Evolutionary conservation across 257 asterid species (phyloP).

Genomic region (Jaltomata sinuosa): DNA sequence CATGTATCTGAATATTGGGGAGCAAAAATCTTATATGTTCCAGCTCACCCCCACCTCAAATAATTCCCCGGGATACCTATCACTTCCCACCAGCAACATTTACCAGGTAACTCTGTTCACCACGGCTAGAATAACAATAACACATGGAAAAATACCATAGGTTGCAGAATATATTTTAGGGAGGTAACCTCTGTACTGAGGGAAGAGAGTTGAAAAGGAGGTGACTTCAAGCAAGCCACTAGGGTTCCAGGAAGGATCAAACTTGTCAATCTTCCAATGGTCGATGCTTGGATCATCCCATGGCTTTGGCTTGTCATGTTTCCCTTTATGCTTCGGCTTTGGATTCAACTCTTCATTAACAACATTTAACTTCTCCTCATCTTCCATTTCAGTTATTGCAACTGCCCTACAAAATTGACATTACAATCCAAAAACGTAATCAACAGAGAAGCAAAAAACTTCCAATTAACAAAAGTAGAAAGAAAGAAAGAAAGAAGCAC

Average conservation of each 20-base stretch:
- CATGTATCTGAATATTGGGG: neutral
- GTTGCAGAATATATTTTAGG: neutral
- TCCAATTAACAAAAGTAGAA: too few relatives aligned
- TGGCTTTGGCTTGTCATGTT: slow-evolving; percentile 69
- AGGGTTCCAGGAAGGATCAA: slow-evolving; percentile 66
- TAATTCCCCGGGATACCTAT: too few relatives aligned
- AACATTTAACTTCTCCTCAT: neutral
- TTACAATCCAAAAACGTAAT: neutral
- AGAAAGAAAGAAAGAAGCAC: too few relatives aligned
- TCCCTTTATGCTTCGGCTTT: slow-evolving; percentile 44
- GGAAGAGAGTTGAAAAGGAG: slow-evolving; percentile 73
- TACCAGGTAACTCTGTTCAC: too few relatives aligned
- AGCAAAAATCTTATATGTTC: neutral
- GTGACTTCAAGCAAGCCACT: slow-evolving; percentile 59
- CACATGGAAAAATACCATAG: too few relatives aligned
- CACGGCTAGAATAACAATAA: too few relatives aligned
- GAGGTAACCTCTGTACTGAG: slow-evolving; percentile 37
- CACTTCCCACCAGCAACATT: too few relatives aligned
- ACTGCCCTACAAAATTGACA: neutral
- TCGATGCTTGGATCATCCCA: slow-evolving; percentile 67
- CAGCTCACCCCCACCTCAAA: too few relatives aligned
- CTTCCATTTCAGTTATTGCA: neutral
- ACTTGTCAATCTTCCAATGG: slow-evolving; percentile 68
- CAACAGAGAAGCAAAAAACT: neutral
- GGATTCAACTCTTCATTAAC: slow-evolving; percentile 19